These are phyloP conservation scores for Phytophthora fragariaefolia DNA, from an alignment of 352 stramenopile species.

Conservation along the genomic window DNA sequence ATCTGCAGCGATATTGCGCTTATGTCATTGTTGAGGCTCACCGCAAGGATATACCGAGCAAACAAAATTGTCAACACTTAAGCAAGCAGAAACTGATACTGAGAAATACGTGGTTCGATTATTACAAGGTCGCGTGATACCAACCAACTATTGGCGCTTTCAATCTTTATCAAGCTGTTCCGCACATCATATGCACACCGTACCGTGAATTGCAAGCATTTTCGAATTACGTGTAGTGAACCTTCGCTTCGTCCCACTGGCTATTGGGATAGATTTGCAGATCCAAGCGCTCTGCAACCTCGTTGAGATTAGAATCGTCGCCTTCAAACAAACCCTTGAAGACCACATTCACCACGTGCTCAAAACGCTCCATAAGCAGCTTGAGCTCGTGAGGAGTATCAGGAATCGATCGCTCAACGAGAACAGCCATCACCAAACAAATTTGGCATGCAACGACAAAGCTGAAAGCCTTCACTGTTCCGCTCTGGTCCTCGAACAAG, in stretches of 20 bases:
- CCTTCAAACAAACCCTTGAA: conserved; percentile 78
- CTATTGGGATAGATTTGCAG: conserved; percentile 78
- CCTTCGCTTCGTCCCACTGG: conserved; percentile 59
- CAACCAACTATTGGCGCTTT: too few relatives aligned
- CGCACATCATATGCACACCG: too few relatives aligned
- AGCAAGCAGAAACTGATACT: not conserved
- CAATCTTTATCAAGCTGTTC: not conserved
- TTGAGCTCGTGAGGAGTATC: conserved; percentile 65
- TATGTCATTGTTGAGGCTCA: conserved; percentile 20
- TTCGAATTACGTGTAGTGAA: conserved; percentile 26
- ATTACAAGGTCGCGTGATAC: conserved; percentile 5
- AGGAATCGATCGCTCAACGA: conserved; percentile 67
- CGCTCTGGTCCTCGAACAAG: conserved; percentile 56
- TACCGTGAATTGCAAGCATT: too few relatives aligned
- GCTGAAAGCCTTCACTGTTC: conserved; percentile 60
- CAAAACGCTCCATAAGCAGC: conserved; percentile 62
- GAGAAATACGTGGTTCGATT: not conserved
- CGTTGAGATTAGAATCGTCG: conserved; percentile 70
- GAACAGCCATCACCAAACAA: conserved; percentile 65
- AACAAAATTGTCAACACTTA: not conserved
- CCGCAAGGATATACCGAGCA: not conserved
- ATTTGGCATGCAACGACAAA: conserved; percentile 81
- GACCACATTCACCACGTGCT: conserved; percentile 80
- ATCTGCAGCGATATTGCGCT: conserved; percentile 47
- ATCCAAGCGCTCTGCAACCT: conserved; percentile 77